Conservation (phyloP, 345 rosid genomes). For the Boechera divaricarpa region DNA sequence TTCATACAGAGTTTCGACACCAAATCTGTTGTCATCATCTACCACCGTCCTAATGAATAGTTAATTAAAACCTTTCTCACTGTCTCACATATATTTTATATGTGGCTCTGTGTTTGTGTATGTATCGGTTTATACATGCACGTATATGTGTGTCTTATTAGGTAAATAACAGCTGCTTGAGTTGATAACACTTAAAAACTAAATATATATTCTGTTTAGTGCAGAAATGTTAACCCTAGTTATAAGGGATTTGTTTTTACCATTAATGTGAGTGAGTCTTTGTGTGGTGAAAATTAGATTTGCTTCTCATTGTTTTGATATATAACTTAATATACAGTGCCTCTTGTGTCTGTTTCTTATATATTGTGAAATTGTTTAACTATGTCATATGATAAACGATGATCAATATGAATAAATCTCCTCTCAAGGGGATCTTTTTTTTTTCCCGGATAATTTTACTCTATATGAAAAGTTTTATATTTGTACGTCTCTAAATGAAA, state of each 20-base stretch:
- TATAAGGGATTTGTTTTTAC: conserved; percentile 5
- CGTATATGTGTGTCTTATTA: background rate
- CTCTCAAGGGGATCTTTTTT: background rate
- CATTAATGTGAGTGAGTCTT: conserved; percentile 13
- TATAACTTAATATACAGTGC: background rate
- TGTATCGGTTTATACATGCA: conserved; percentile 32
- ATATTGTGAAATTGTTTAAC: background rate
- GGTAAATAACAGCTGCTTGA: conserved; percentile 11
- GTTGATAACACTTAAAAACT: background rate
- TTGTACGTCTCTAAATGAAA: background rate
- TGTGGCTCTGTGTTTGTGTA: conserved; percentile 20
- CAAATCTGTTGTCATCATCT: conserved; percentile 43
- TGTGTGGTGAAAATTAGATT: background rate
- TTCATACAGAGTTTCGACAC: conserved; percentile 37
- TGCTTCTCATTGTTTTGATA: conserved; percentile 12
- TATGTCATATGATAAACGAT: background rate
- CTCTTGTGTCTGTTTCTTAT: background rate
- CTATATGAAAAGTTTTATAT: background rate
- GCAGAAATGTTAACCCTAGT: conserved; percentile 33
- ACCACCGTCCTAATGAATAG: conserved; percentile 42
- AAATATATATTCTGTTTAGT: background rate
- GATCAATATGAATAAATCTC: background rate
- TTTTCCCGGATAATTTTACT: background rate
- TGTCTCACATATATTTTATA: background rate
- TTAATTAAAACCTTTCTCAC: background rate